These are phyloP conservation scores for Evernia prunastri DNA, from an alignment of 495 filamentous ascomycete genomes.

Conservation along the genomic window DNA sequence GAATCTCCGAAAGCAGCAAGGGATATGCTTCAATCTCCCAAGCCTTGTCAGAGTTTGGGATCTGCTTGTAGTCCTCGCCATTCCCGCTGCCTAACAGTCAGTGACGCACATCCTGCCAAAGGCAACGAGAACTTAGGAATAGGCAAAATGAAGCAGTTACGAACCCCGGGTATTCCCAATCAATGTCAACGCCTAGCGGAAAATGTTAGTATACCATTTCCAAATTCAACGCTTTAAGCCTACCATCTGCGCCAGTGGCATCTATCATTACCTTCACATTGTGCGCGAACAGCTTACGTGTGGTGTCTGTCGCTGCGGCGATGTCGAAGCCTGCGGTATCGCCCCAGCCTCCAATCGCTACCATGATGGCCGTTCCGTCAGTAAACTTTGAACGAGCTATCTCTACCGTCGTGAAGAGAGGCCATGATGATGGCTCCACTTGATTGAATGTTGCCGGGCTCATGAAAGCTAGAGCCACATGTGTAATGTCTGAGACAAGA, in stretches of 20 bases:
- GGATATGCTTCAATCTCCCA: constrained; percentile 62
- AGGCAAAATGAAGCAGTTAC: constrained; percentile 3
- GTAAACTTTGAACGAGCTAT: constrained; percentile 53
- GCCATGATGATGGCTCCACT: constrained; percentile 43
- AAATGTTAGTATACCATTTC: constrained; percentile 10
- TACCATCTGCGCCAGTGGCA: constrained; percentile 55
- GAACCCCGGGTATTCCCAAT: constrained; percentile 74
- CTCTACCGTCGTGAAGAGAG: constrained; percentile 53
- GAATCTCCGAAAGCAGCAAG: constrained; percentile 52
- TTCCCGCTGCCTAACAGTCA: constrained; percentile 50
- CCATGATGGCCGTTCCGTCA: constrained; percentile 54
- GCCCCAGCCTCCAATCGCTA: constrained; percentile 72
- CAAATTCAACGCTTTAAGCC: background rate
- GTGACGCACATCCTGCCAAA: background rate
- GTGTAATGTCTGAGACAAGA: constrained; percentile 46
- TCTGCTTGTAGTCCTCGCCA: constrained; percentile 64
- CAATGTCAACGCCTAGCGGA: constrained; percentile 51
- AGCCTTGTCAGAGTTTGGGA: constrained; percentile 54
- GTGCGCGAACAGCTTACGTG: constrained; percentile 52
- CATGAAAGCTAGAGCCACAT: constrained; percentile 67
- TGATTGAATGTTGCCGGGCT: constrained; percentile 54
- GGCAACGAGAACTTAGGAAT: background rate
- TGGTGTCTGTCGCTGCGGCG: constrained; percentile 48
- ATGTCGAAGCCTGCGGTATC: constrained; percentile 56
- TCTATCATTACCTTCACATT: constrained; percentile 60